Percentiles rank a stretch among this genome's conserved stretches.
These are phyloP conservation scores for Lepidium didymum DNA, from an alignment of 345 rosid species.

Conservation along the genomic window DNA sequence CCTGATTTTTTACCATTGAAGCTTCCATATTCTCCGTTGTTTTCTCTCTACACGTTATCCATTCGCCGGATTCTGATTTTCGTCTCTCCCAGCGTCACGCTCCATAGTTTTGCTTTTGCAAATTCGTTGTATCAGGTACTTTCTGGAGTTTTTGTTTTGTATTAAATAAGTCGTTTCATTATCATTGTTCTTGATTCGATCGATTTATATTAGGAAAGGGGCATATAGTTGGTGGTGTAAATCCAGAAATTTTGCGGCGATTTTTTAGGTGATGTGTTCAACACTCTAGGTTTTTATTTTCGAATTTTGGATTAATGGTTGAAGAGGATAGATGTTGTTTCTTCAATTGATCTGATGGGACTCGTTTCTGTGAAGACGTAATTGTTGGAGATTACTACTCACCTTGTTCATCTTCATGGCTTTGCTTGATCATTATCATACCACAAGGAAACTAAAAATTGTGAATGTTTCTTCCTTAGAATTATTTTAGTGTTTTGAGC, in stretches of 20 bases:
- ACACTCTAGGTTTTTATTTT: constrained; percentile 26
- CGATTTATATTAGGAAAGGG: constrained; percentile 13
- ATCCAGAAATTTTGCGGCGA: constrained; percentile 35
- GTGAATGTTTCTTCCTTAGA: not conserved
- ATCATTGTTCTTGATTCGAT: not conserved
- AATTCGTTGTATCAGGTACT: constrained; percentile 14
- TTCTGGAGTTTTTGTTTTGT: not conserved
- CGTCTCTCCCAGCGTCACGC: not conserved
- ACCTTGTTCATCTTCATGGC: constrained; percentile 17
- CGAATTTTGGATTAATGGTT: not conserved
- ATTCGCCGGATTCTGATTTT: not conserved
- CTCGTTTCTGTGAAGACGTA: constrained; percentile 22
- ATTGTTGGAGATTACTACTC: constrained; percentile 12
- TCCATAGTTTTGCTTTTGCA: not conserved
- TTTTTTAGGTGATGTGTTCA: constrained; percentile 15
- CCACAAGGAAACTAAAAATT: not conserved
- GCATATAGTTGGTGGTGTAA: constrained; percentile 31
- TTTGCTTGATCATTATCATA: constrained; percentile 24
- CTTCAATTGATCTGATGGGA: constrained; percentile 2
- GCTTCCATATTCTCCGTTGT: not conserved
- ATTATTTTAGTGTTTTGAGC: not conserved
- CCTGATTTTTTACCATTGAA: not conserved
- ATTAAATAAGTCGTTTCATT: not conserved
- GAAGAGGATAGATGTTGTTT: constrained; percentile 1
- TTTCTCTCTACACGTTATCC: not conserved